These are phyloP conservation scores for Dendrobium catenatum DNA, from an alignment of 106 monocot species.

Conservation along the genomic window DNA sequence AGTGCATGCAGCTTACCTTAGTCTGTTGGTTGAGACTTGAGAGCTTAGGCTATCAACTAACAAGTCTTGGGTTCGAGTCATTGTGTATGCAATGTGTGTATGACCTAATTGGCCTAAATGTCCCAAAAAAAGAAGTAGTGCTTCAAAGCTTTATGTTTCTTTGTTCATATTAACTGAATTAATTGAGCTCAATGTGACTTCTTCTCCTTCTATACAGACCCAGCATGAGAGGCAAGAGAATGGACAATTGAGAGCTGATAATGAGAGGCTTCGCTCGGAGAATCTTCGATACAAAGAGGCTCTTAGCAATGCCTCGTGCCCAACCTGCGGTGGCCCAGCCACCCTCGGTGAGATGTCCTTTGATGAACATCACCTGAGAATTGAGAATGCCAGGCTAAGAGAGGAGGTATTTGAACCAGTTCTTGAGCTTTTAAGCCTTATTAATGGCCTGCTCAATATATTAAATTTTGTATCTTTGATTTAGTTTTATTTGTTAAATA, in stretches of 20 bases:
- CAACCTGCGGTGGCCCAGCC: conserved; percentile 88
- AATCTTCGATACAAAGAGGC: conserved; percentile 85
- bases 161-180: neutral
- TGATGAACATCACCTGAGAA: conserved; percentile 79
- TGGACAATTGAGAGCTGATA: conserved; percentile 64
- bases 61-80: too few relatives aligned
- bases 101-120: too few relatives aligned
- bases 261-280: conserved; percentile 83
- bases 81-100: too few relatives aligned
- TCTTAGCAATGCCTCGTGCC: conserved; percentile 77
- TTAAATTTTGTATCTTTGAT: too few relatives aligned
- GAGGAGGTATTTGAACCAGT: conserved; percentile 52
- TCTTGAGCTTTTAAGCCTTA: neutral
- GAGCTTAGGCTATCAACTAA: too few relatives aligned
- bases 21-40: too few relatives aligned
- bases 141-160: too few relatives aligned
- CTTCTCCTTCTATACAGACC: conserved; percentile 34
- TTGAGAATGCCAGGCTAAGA: conserved; percentile 78
- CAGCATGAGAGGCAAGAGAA: conserved; percentile 95
- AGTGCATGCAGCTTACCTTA: too few relatives aligned
- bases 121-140: too few relatives aligned
- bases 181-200: conserved; percentile 52
- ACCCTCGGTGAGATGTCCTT: conserved; percentile 94
- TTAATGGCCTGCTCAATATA: neutral
- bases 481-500: too few relatives aligned